Evolutionary conservation across 106 monocot species (phyloP), one percentile per base, ranked within the genome.

Genomic region (Acorus gramineus): DNA sequence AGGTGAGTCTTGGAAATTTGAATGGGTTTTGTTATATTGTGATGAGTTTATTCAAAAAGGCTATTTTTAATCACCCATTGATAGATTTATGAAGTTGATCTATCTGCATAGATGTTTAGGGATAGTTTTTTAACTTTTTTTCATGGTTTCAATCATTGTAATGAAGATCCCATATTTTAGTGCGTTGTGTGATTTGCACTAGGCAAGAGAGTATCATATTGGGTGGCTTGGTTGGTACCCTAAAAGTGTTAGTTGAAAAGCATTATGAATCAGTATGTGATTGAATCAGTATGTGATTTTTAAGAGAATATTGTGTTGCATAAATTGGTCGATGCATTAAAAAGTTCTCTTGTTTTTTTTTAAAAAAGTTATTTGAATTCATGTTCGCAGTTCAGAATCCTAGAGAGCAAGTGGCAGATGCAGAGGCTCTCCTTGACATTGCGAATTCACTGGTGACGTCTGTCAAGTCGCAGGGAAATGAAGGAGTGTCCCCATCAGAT

Each of bases 361-460:
- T 2, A 6, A 11, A 12, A 57, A 7, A 11, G 5, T 3, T 1
- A 65, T 65, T 5, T 65, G 6, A 55, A 44, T 3, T 55, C 3
- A 7, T 11, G 2, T 3, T 64, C 59, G 44, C 83, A 91, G 90
- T 91, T 44, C 75, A 78, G 60, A 86, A 78, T 66, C 94, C 94
- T 42, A 84, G 86, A 66, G 94, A 95, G 61, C 94, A 95, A 68
- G 84, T 90, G 11, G 79, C 86, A 46, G 94, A 95, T 75, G 94
- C 89, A 6, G 94, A 95, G 67, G 72, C 94, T 51, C 63, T 95
- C 44, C 52, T 90, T 47, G 84, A 82, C 56, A 80, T 95, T 42
- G 69, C 84, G n/a, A 90, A 72, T 56, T 68, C 79, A 7, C 54
- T 95, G 55, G 78, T 73, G 11, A 63, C 73, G 49, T 72, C 82